Percentiles rank a stretch among this genome's conserved stretches.
Conservation (phyloP, 2,329 filamentous ascomycete genomes). For the Peltaster fructicola region DNA sequence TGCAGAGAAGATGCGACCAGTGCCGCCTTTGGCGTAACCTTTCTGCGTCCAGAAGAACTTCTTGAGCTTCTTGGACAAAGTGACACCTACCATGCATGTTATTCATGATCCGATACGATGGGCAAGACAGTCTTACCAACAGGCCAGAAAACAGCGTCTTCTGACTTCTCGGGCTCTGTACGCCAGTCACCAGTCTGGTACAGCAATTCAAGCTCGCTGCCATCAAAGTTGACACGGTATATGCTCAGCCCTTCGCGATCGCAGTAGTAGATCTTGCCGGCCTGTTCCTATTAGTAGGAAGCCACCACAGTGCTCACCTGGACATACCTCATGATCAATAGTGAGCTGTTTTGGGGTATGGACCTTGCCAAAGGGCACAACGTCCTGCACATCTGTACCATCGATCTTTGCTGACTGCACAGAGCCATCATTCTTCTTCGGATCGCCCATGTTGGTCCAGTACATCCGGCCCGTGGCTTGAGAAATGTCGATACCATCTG, state of each 20-base stretch:
- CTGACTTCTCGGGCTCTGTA: constrained; percentile 11
- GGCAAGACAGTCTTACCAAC: too few relatives aligned
- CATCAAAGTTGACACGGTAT: constrained; percentile 20
- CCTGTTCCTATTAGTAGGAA: too few relatives aligned
- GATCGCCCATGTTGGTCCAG: constrained; percentile 16
- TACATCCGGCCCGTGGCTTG: constrained; percentile 13
- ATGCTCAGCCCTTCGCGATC: constrained; percentile 28
- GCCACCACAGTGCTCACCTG: too few relatives aligned
- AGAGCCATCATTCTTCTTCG: constrained; percentile 5
- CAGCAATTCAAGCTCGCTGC: constrained; percentile 21
- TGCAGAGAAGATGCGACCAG: constrained; percentile 37
- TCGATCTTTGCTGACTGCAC: constrained; percentile 24
- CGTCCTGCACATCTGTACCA: constrained; percentile 26
- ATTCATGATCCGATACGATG: too few relatives aligned
- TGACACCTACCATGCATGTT: constrained; percentile 40
- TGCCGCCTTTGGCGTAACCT: constrained; percentile 31
- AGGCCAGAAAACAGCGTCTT: constrained; percentile 12
- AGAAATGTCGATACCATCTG: constrained; percentile 19
- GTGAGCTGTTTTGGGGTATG: constrained; percentile 33
- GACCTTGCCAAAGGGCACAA: constrained; percentile 27
- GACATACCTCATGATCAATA: constrained; percentile 12
- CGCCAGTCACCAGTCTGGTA: constrained; percentile 24
- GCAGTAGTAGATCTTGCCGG: constrained; percentile 22
- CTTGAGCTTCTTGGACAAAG: constrained; percentile 24
- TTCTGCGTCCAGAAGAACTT: constrained; percentile 46